These are phyloP conservation scores for Yamadazyma sp. DNA, from an alignment of 1,139 yeast species.

Conservation along the genomic window DNA sequence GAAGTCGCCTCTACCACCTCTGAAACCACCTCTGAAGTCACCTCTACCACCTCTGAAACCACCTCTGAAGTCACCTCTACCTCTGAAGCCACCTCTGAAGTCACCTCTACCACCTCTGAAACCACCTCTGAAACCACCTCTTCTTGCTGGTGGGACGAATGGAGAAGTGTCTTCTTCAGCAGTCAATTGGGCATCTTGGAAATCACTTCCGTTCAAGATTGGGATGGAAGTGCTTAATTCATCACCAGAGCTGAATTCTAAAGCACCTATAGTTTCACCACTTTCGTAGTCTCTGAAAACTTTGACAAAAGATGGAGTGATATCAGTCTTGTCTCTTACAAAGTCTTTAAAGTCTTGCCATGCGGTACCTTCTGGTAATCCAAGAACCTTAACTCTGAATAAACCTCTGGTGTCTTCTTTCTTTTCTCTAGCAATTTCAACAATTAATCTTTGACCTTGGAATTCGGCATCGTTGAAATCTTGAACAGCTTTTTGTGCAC, in stretches of 20 bases:
- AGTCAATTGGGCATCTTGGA: conserved; percentile 61
- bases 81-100: conserved; percentile 24
- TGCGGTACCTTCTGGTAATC: conserved; percentile 72
- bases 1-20: conserved; percentile 39
- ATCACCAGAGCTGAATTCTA: conserved; percentile 76
- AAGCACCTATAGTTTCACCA: conserved; percentile 71
- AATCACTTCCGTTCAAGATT: conserved; percentile 68
- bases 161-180: conserved; percentile 84
- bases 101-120: conserved; percentile 44
- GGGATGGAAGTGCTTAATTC: conserved; percentile 71
- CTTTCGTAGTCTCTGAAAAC: conserved; percentile 59
- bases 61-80: conserved; percentile 44
- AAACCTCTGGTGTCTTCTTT: conserved; percentile 64
- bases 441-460: conserved; percentile 64
- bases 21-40: conserved; percentile 33
- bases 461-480: conserved; percentile 57
- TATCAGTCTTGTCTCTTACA: conserved; percentile 66
- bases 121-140: conserved; percentile 44
- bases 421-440: conserved; percentile 69
- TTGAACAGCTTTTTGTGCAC: conserved; percentile 65
- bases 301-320: conserved; percentile 70
- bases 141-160: conserved; percentile 64
- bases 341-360: conserved; percentile 88
- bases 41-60: conserved; percentile 44
- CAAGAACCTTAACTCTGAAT: conserved; percentile 66